Conservation (phyloP, 148 eudicot genomes). For the Mesembryanthemum crystallinum region DNA sequence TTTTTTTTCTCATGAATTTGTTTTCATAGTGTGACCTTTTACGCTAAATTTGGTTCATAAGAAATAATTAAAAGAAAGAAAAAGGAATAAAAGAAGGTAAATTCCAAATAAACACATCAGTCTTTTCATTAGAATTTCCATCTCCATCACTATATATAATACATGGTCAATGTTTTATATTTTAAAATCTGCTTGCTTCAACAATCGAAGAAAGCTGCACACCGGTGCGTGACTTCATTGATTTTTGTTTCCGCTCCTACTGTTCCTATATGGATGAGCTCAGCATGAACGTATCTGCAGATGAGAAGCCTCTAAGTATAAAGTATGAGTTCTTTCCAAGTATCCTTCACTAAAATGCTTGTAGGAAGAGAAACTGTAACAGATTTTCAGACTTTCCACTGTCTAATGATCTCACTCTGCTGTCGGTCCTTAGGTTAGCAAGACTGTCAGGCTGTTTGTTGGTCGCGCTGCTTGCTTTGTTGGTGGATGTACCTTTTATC, state of each 20-base stretch:
- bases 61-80: not conserved
- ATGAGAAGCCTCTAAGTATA: conserved; percentile 60
- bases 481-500: conserved; percentile 59
- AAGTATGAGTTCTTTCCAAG: conserved; percentile 40
- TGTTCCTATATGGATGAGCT: conserved; percentile 92
- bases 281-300: conserved; percentile 48
- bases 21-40: not conserved
- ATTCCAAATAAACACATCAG: not conserved
- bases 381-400: too few relatives aligned
- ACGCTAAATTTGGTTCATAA: not conserved
- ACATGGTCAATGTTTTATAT: not conserved
- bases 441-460: conserved; percentile 64
- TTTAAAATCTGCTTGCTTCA: conserved; percentile 13
- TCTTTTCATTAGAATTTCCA: not conserved
- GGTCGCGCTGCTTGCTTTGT: conserved; percentile 48
- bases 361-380: not conserved
- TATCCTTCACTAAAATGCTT: not conserved
- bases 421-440: conserved; percentile 36
- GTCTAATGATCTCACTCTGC: not conserved
- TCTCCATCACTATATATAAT: not conserved
- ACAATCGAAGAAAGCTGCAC: conserved; percentile 64
- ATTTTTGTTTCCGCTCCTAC: conserved; percentile 88
- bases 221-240: conserved; percentile 70
- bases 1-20: not conserved
- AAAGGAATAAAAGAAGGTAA: too few relatives aligned